Evolutionary conservation across 208 protist genomes (phyloP).

Genomic region (Kentomonas sorsogonicus): DNA sequence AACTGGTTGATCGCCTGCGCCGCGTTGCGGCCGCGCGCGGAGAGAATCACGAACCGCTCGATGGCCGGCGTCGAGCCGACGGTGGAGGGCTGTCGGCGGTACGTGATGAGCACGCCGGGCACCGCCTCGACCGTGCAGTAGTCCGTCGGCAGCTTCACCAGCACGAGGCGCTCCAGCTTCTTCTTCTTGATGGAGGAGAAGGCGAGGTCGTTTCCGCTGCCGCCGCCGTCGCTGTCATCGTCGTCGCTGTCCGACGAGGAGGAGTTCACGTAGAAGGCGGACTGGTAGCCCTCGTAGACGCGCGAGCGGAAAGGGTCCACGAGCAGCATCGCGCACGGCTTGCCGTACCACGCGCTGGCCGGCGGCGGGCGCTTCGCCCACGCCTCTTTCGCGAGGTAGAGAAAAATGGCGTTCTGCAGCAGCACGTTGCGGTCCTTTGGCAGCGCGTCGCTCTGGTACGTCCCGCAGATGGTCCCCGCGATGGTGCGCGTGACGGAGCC

Average conservation of each 20-base stretch:
- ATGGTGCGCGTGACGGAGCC: neutral
- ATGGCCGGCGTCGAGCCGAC: constrained; percentile 13
- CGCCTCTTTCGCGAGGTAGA: constrained; percentile 41
- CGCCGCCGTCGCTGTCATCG: constrained; percentile 1
- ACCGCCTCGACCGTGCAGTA: neutral
- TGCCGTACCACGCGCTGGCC: constrained; percentile 26
- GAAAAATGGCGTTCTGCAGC: constrained; percentile 62
- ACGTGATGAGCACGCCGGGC: neutral
- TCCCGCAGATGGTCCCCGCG: neutral
- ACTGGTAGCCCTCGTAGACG: constrained; percentile 25
- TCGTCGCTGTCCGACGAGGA: neutral
- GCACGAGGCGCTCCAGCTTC: constrained; percentile 30
- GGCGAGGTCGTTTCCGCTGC: constrained; percentile 2
- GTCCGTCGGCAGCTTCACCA: constrained; percentile 29
- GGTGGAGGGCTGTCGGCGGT: too few relatives aligned
- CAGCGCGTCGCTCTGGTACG: constrained; percentile 16
- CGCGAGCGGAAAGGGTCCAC: constrained; percentile 52
- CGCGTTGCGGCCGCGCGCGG: constrained; percentile 20
- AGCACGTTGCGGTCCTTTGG: constrained; percentile 44
- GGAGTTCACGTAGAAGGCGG: constrained; percentile 29
- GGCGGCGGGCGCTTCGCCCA: constrained; percentile 27
- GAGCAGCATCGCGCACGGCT: constrained; percentile 38
- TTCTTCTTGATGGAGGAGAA: constrained; percentile 6
- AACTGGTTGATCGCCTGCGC: constrained; percentile 35
- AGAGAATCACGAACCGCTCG: constrained; percentile 28